Base-by-base conservation (phyloP, 495 filamentous ascomycete genomes). In the Hypoxylon trugodes region DNA sequence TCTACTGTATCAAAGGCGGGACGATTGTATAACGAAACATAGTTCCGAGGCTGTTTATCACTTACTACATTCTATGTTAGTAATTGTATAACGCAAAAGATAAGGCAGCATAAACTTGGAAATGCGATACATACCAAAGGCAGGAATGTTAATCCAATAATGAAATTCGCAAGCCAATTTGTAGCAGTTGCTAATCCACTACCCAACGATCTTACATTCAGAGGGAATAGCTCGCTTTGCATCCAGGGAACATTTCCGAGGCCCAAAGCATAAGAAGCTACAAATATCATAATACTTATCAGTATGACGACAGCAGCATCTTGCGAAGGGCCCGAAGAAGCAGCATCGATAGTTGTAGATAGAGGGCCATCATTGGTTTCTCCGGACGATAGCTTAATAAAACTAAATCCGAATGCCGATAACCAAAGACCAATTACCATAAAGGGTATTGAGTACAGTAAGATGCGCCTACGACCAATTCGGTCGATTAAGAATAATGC, bases 181-280 rank as follows among this genome's bases (percentile, higher is more conserved):
- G 90, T 94, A 2, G 89, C 87, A 12, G 93, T 97, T 1, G 91
- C 86, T n/a, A 96, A 65, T 0, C 86, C 87, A 25, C 90, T 93
- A 4, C 93, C 93, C 1, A 96, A 69, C 0, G 89, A 89, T 24
- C 93, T 90, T 6, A 96, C 90, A 38, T 84, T 86, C 61, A 96
- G 82, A 5, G 92, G 87, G 68, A 97, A 96, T 12, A 97, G 84
- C 77, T 97, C 93, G 62, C 86, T 88, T 72, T 96, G 92, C 78
- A 94, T 92, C 93, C 93, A 97, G 0, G 93, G 93, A 1, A 97
- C 90, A 57, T 91, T 92, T 3, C 93, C 93, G 2, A 97, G 81
- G n/a, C 93, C 93, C 6, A 91, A 78, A 7, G 93, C 93, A 69
- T 95, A 97, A 0, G 86, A 85, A 47, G 89, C 87, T 1, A 94